Evolutionary conservation across 164 flowering plant species (phyloP), one percentile per base, ranked within the genome.

Genomic region (Tetracentron sinense): DNA sequence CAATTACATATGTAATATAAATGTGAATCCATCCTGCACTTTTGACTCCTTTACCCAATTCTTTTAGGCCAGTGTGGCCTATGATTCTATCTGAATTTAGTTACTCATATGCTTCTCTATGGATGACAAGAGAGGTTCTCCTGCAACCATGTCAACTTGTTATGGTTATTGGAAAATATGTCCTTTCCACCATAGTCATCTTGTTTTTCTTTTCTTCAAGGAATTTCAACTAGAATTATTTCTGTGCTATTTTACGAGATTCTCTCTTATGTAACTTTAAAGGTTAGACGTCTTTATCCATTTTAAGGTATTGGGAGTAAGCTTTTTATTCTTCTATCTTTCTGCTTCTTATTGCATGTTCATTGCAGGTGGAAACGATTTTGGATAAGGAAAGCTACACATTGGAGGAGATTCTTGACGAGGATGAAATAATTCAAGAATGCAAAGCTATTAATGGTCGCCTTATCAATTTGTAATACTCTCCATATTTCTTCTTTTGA

Each of bases 341-440:
- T 56, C 29, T 21, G 30, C 7, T 51, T 62, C 42, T 7, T 58
- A 2, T 31, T 56, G 25, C 17, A 16, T 64, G 21, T 47, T 22
- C 42, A 23, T 62, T 67, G 56, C 72, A 93, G 98, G 96, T 92
- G 82, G 96, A 86, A 76, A 62, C 96, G 6, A 81, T 92, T 66
- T 69, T 92, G 75, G 96, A 88, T 42, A 92, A 86, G 73, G 92
- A 90, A 2, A 85, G 74, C 54, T 84, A 72, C 66, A 83, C 98
- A 17, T 46, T 92, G 71, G 98, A 88, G 62, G 96, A 92, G 70
- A 89, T 92, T 61, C 83, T 90, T 56, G 96, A 92, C 27, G 96
- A 90, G 76, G 96, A 92, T 77, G 98, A 92, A 74, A 85, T 90
- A 46, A 88, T 92, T 74, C 98, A 92, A 74, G 98, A 92, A 71